Evolutionary conservation across 768 basidiomycete genomes (phyloP).

Genomic region (Chalciporus piperatus): DNA sequence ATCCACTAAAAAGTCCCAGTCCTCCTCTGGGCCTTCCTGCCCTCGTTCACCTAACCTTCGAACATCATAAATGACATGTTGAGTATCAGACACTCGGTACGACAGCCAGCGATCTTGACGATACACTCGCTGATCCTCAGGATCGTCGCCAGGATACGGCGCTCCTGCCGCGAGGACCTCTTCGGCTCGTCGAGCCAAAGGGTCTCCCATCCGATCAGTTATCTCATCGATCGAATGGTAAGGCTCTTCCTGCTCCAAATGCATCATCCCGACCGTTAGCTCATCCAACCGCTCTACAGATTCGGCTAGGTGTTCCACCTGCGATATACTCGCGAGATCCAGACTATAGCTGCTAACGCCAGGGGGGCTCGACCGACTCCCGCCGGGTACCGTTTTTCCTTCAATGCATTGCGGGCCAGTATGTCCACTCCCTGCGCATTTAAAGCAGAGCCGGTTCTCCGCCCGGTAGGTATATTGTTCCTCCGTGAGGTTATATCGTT

Average conservation of each 20-base stretch:
- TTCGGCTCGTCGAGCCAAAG: background rate
- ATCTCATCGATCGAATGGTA: no score
- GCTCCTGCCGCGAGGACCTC: background rate
- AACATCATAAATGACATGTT: background rate
- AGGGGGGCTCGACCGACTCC: no score
- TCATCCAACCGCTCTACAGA: no score
- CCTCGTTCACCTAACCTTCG: background rate
- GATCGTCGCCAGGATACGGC: constrained; percentile 1
- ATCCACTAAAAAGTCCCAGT: background rate
- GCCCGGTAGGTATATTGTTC: background rate
- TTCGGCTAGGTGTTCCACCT: no score
- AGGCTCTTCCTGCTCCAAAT: no score
- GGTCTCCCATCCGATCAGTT: constrained; percentile 5
- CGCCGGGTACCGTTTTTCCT: no score
- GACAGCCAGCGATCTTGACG: background rate
- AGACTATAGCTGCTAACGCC: no score
- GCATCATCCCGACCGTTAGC: no score
- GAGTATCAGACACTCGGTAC: background rate
- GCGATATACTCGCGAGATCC: no score
- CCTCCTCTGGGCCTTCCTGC: background rate
- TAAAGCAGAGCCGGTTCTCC: background rate
- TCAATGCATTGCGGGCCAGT: no score
- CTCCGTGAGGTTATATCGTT: background rate
- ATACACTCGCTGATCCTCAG: background rate
- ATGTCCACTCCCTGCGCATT: no score